Conservation (phyloP, 75 land plant species). For the Picea sitchensis region DNA sequence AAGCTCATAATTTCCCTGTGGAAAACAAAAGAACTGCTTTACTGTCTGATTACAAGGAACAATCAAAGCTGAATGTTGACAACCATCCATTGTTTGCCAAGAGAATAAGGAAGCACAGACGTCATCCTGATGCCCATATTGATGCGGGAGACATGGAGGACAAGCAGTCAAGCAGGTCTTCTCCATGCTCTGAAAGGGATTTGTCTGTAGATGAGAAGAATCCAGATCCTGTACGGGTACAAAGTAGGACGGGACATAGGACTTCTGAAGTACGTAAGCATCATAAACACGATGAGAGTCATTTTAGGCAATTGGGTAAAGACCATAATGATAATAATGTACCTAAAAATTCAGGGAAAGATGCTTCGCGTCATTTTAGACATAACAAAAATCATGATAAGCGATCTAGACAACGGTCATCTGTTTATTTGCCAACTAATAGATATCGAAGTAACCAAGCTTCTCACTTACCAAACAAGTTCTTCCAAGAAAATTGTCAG, state of each 20-base stretch:
- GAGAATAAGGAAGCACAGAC: not conserved
- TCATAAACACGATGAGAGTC: not conserved
- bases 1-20: not conserved
- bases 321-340: not conserved
- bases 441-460: not conserved
- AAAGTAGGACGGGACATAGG: not conserved
- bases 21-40: not conserved
- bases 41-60: not conserved
- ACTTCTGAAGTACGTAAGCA: too few species aligned
- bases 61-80: not conserved
- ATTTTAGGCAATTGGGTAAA: not conserved
- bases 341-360: not conserved
- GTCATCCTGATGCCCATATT: not conserved
- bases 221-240: not conserved
- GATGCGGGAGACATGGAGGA: not conserved
- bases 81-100: not conserved
- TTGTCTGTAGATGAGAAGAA: too few species aligned
- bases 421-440: not conserved
- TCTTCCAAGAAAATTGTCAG: not conserved
- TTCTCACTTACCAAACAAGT: not conserved
- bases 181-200: too few species aligned
- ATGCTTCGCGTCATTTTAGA: not conserved
- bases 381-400: not conserved
- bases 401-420: not conserved
- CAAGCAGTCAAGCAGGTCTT: too few species aligned